Evolutionary conservation across 495 filamentous ascomycete genomes (phyloP).

Genomic region (Penicillium verhagenii): DNA sequence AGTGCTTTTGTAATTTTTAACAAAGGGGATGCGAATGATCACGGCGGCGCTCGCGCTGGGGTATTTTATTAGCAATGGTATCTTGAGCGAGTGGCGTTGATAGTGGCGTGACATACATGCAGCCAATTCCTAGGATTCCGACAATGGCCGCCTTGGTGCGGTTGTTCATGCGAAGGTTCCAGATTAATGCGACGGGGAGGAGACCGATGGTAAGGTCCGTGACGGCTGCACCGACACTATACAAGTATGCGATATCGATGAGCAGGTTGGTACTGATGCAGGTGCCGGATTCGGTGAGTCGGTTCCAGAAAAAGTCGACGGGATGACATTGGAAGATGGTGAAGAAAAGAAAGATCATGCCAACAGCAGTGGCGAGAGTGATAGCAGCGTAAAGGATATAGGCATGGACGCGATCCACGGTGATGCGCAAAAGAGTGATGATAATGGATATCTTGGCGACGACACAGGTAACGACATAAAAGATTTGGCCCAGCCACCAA

Average conservation of each 20-base stretch:
- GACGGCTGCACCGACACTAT: conserved; percentile 34
- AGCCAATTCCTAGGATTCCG: conserved; percentile 33
- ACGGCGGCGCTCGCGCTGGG: conserved; percentile 35
- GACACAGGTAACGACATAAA: conserved; percentile 35
- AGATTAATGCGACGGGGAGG: conserved; percentile 30
- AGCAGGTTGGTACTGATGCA: conserved; percentile 26
- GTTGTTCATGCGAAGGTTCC: conserved; percentile 29
- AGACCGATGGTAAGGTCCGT: conserved; percentile 40
- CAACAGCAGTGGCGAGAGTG: conserved; percentile 19
- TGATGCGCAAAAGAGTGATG: conserved; percentile 39
- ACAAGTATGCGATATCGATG: conserved; percentile 33
- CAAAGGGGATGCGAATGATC: conserved; percentile 36
- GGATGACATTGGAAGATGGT: conserved; percentile 39
- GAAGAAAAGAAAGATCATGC: conserved; percentile 32
- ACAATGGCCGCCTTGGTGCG: conserved; percentile 28
- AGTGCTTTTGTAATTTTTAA: conserved; percentile 22
- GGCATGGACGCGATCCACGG: conserved; percentile 24
- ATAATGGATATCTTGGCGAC: conserved; percentile 37
- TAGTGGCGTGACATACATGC: conserved; percentile 23
- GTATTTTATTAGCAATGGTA: not conserved
- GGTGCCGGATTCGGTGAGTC: conserved; percentile 14
- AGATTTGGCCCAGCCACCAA: conserved; percentile 34
- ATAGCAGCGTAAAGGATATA: conserved; percentile 34
- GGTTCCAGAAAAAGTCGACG: conserved; percentile 34
- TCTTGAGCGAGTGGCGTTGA: conserved; percentile 7